phyloP scores from a whole-genome alignment of 2,329 filamentous ascomycete species.

The Sclerotiophoma versabilis region DNA sequence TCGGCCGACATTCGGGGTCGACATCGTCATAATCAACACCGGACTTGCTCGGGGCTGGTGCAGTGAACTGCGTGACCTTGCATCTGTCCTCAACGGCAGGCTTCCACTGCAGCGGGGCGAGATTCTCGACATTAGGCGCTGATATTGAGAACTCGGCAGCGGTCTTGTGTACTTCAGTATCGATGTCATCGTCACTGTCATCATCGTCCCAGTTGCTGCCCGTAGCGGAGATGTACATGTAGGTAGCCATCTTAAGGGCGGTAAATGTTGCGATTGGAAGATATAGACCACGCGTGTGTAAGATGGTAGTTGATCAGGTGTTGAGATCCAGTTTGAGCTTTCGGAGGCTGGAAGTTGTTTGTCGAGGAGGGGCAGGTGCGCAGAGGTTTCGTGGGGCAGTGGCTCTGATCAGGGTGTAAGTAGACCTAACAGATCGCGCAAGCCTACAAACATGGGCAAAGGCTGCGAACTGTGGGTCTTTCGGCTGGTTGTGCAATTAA shows the following conservation, averaged over 20 bases:
- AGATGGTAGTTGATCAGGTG: not conserved
- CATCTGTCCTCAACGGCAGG: not conserved
- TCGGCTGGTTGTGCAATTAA: not conserved
- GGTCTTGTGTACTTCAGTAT: conserved; percentile 20
- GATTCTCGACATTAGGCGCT: conserved; percentile 8
- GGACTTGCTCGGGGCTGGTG: not conserved
- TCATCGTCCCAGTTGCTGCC: conserved; percentile 31
- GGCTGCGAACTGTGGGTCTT: not conserved
- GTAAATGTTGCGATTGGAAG: not conserved
- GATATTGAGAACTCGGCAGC: conserved; percentile 19
- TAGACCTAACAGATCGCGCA: not conserved
- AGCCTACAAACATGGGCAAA: not conserved
- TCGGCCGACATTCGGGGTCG: not conserved
- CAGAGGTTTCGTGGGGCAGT: not conserved
- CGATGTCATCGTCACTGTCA: conserved; percentile 31
- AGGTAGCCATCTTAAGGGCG: conserved; percentile 16
- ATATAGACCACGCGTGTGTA: too few relatives aligned
- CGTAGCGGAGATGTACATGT: conserved; percentile 2
- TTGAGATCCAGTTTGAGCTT: not conserved
- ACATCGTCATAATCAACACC: not conserved
- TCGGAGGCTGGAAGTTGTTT: not conserved
- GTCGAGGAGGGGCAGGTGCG: not conserved
- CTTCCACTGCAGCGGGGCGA: conserved; percentile 17
- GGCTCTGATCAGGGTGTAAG: conserved; percentile 1
- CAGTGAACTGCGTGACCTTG: not conserved